These are phyloP conservation scores for Aspergillus baeticus DNA, from an alignment of 495 filamentous ascomycete genomes.

Conservation along the genomic window DNA sequence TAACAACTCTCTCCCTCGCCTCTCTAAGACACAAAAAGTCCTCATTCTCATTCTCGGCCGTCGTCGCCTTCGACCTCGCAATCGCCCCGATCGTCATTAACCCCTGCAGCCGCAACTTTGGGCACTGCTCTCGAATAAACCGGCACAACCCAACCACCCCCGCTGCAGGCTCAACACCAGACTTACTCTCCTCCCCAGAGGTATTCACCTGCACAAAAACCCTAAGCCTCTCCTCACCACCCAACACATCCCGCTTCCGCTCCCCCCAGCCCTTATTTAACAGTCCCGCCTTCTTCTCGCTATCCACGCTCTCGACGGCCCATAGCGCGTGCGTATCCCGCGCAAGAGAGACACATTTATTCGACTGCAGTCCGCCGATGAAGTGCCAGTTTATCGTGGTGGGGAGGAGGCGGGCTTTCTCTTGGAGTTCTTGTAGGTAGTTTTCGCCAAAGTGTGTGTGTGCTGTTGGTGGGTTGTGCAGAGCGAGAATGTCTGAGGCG, in stretches of 20 bases:
- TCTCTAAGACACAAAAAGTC: slow-evolving; percentile 73
- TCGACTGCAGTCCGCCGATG: slow-evolving; percentile 86
- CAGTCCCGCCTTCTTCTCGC: slow-evolving; percentile 77
- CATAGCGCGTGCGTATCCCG: slow-evolving; percentile 84
- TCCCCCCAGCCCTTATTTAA: slow-evolving; percentile 75
- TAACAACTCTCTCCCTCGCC: slow-evolving; percentile 63
- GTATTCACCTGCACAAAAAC: slow-evolving; percentile 95
- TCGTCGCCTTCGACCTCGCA: slow-evolving; percentile 69
- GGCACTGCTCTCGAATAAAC: slow-evolving; percentile 67
- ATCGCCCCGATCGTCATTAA: slow-evolving; percentile 98
- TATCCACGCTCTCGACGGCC: slow-evolving; percentile 88
- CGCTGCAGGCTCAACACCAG: slow-evolving; percentile 63
- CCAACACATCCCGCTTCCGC: slow-evolving; percentile 24
- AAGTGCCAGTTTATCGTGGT: slow-evolving; percentile 89
- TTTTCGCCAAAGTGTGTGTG: slow-evolving; percentile 95
- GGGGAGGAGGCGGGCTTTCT: slow-evolving; percentile 81
- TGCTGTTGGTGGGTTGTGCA: slow-evolving; percentile 58
- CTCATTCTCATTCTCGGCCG: slow-evolving; percentile 78
- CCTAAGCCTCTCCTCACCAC: slow-evolving; percentile 45
- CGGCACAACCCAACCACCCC: slow-evolving; percentile 58
- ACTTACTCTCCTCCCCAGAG: slow-evolving; percentile 82
- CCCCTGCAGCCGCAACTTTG: slow-evolving; percentile 70
- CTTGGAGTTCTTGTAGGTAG: slow-evolving; percentile 87
- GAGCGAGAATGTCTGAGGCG: slow-evolving; percentile 78
- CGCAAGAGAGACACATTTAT: slow-evolving; percentile 87